Conservation (phyloP, 495 filamentous ascomycete genomes). For the Trichocladium antarcticum region DNA sequence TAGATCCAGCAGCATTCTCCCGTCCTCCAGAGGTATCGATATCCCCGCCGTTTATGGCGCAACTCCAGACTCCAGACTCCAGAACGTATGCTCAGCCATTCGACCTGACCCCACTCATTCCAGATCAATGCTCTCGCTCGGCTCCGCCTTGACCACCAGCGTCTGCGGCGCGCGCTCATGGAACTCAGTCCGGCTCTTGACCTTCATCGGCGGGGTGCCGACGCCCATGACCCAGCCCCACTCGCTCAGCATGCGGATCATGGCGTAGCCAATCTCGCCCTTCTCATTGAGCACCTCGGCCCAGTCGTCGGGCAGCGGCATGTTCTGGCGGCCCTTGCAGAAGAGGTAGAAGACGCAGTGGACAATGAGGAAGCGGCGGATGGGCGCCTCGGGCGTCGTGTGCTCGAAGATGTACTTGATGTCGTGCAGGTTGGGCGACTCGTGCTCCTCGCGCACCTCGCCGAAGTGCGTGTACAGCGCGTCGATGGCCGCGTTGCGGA, state of each 20-base stretch:
- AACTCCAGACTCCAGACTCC: too few relatives aligned
- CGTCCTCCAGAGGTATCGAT: too few relatives aligned
- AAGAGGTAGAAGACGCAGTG: constrained; percentile 20
- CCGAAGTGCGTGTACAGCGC: constrained; percentile 14
- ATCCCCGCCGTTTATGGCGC: too few relatives aligned
- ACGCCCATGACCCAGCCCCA: constrained; percentile 22
- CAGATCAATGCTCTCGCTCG: not conserved
- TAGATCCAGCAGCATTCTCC: too few relatives aligned
- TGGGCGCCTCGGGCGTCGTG: constrained; percentile 11
- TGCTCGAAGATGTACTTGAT: constrained; percentile 18
- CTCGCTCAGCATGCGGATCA: constrained; percentile 21
- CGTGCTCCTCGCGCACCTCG: constrained; percentile 2
- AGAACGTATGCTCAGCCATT: too few relatives aligned
- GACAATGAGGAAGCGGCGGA: constrained; percentile 18
- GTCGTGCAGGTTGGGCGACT: constrained; percentile 12
- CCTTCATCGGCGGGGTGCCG: constrained; percentile 20
- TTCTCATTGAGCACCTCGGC: not conserved
- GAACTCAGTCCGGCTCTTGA: constrained; percentile 17
- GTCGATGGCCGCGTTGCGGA: constrained; percentile 16
- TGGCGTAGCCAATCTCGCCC: constrained; percentile 7
- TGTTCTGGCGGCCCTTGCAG: constrained; percentile 2
- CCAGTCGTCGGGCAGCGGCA: constrained; percentile 15
- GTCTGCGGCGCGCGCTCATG: constrained; percentile 8
- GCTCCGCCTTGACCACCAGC: constrained; percentile 1
- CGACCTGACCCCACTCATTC: not conserved